Evolutionary conservation across 495 filamentous ascomycete species (phyloP), one percentile per base, ranked within the genome.

Genomic region (Penicillium waksmanii): DNA sequence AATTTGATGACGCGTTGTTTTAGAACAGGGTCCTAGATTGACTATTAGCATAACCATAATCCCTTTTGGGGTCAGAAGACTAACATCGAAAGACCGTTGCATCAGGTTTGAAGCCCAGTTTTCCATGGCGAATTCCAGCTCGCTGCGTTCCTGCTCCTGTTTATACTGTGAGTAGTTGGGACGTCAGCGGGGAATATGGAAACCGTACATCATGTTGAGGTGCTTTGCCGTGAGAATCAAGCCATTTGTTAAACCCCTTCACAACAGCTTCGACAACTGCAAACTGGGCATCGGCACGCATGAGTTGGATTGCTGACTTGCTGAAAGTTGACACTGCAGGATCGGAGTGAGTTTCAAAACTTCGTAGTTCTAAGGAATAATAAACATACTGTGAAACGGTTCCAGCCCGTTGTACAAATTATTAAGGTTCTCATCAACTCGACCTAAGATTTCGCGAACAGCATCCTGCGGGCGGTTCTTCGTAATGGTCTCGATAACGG

Each of bases 201-300:
- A 15, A 34, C 56, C 71, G 56, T 71, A 80, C 80, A 69, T 88
- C 85, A 68, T 82, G 72, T 47, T 85, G 79, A 4, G 77, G 85
- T 62, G 81, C 78, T 63, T 70, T 80, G 12, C 77, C 80, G 51
- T 83, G 76, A 11, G 72, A 65, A 11, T 80, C 72, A 44, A 89
- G 77, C 93, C 93, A 97, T 71, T 88, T 91, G 54, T 87, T 83
- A 63, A 90, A 97, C 7, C 95, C 95, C 68, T 92, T 96, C 43
- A 98, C 73, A 6, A 91, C 89, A n/a, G 93, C 89, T 72, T 96
- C 91, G 1, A 97, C 87, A 5, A 97, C 90, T 5, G 90, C 89
- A 57, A 92, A 91, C 62, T 96, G 92, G 9, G 92, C 90, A 71
- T 98, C 95, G 3, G 94, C 86, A 11, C 84, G 85, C 66, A 98